These are phyloP conservation scores for Pseudoscleropodium purum DNA, from an alignment of 225 moss, liverwort and hornwort species.

Conservation along the genomic window DNA sequence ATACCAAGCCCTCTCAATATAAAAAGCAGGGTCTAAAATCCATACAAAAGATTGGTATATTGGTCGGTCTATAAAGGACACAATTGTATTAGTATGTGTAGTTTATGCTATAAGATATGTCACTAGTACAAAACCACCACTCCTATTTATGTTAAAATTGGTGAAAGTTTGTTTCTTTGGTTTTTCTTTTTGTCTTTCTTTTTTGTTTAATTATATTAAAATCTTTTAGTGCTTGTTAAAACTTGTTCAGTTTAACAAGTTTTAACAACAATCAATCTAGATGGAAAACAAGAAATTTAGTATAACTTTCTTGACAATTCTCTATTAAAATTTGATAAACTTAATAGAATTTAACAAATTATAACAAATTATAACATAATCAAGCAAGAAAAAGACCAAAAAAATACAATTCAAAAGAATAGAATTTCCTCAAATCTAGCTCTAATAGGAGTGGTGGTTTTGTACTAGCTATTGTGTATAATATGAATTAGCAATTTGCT, in stretches of 20 bases:
- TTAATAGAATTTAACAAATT: background rate
- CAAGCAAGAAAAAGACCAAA: too few relatives aligned
- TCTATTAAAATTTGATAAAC: background rate
- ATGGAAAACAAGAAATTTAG: background rate
- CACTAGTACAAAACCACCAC: background rate
- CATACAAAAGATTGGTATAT: background rate
- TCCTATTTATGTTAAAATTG: background rate
- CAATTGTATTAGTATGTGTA: background rate
- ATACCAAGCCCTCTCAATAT: background rate
- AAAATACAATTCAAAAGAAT: background rate
- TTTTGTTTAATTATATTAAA: background rate
- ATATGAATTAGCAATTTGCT: background rate
- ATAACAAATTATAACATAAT: background rate
- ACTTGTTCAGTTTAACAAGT: background rate
- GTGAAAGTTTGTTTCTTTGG: background rate
- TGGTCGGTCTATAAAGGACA: background rate
- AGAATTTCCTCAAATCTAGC: background rate
- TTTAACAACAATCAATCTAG: background rate
- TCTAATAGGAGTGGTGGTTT: background rate
- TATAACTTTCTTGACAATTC: background rate
- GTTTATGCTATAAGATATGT: background rate
- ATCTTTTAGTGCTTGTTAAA: background rate
- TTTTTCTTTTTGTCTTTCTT: background rate
- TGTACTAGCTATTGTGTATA: too few relatives aligned
- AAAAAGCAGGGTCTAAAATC: background rate